phyloP scores from a whole-genome alignment of 2,329 filamentous ascomycete species.

The Bipolaris oryzae region DNA sequence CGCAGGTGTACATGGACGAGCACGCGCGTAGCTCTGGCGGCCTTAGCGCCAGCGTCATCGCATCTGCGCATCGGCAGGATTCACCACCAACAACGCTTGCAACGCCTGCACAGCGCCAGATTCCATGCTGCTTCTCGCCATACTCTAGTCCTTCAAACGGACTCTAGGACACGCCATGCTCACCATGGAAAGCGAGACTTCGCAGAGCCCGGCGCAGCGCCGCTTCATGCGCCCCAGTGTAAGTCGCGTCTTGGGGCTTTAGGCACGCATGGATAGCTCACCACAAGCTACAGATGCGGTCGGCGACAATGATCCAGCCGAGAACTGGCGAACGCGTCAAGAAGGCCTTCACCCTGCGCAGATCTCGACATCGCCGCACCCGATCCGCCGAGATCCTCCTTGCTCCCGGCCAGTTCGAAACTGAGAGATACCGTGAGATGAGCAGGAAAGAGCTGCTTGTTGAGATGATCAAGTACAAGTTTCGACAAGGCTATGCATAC shows the following conservation, averaged over 20 bases:
- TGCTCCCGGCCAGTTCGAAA: conserved; percentile 37
- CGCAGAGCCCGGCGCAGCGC: conserved; percentile 41
- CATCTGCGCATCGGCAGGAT: conserved; percentile 21
- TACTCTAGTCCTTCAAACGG: conserved; percentile 16
- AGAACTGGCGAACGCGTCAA: conserved; percentile 83
- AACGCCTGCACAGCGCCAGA: conserved; percentile 7
- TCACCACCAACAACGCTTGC: conserved; percentile 8
- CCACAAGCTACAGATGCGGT: conserved; percentile 64
- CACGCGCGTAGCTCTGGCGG: conserved; percentile 18
- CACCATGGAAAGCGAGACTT: conserved; percentile 38
- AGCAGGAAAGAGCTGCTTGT: conserved; percentile 44
- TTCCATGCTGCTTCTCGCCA: conserved; percentile 4
- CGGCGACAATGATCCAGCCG: conserved; percentile 86
- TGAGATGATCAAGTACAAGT: conserved; percentile 40
- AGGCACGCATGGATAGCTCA: conserved; percentile 21
- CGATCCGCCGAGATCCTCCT: conserved; percentile 51
- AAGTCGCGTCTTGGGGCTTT: conserved; percentile 22
- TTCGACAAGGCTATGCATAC: conserved; percentile 61
- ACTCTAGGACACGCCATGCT: background rate
- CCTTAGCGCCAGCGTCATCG: conserved; percentile 23
- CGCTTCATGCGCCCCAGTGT: conserved; percentile 47
- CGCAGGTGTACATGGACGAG: background rate
- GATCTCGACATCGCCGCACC: conserved; percentile 50
- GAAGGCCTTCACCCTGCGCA: conserved; percentile 76
- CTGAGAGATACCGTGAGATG: conserved; percentile 39